A percentile compares a stretch with the other conserved stretches of the same genome.
phyloP scores from a whole-genome alignment of 495 filamentous ascomycete genomes.

The Lophiostoma macrostomum region DNA sequence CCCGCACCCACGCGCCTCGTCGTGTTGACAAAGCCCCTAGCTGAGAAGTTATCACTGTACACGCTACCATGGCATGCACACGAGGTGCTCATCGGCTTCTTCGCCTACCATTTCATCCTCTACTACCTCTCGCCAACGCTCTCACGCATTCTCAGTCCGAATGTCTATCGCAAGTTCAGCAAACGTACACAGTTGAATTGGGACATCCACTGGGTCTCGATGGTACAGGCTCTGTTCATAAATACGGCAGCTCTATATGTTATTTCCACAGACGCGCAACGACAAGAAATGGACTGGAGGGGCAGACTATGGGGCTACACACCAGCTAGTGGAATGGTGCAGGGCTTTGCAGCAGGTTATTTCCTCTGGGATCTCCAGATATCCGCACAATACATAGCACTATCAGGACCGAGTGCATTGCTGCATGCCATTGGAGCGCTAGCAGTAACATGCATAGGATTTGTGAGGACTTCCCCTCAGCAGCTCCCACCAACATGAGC shows the following conservation, averaged over 20 bases:
- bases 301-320: conserved; percentile 28
- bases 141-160: conserved; percentile 11
- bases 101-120: conserved; percentile 25
- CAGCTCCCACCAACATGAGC: background rate
- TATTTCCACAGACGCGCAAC: conserved; percentile 15
- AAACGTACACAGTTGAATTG: conserved; percentile 26
- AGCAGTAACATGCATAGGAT: conserved; percentile 19
- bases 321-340: conserved; percentile 21
- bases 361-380: conserved; percentile 31
- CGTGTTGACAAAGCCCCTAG: conserved; percentile 10
- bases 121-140: conserved; percentile 16
- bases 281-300: conserved; percentile 21
- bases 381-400: conserved; percentile 3
- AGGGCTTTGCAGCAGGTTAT: conserved; percentile 27
- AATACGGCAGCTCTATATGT: conserved; percentile 20
- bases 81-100: conserved; percentile 22
- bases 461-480: conserved; percentile 3
- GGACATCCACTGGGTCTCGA: conserved; percentile 29
- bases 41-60: conserved; percentile 7
- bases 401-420: conserved; percentile 11
- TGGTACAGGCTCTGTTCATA: conserved; percentile 25
- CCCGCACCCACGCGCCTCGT: conserved; percentile 13
- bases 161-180: conserved; percentile 15
- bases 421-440: conserved; percentile 26
- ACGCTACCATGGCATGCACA: conserved; percentile 27